phyloP scores from a whole-genome alignment of 768 basidiomycete genomes.

The Cantharellus anzutake region DNA sequence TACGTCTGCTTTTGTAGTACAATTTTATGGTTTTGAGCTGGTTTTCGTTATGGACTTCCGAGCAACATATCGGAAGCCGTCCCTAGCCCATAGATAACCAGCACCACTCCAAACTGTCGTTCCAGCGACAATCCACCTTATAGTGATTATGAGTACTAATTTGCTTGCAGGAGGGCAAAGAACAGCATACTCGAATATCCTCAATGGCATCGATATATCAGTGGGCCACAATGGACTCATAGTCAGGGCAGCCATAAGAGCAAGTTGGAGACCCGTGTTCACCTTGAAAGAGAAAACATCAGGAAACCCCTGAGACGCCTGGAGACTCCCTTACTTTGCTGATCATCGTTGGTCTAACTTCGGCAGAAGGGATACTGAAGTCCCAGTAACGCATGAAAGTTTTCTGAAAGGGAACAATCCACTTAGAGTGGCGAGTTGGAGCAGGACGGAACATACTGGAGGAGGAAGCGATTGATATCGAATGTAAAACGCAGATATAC shows the following conservation, averaged over 20 bases:
- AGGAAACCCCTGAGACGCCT: not conserved
- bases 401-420: constrained; percentile 34
- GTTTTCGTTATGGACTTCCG: not conserved
- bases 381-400: constrained; percentile 90
- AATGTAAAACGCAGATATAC: constrained; percentile 80
- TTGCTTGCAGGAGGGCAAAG: not conserved
- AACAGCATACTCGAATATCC: constrained; percentile 51
- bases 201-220: constrained; percentile 35
- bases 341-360: constrained; percentile 82
- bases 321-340: constrained; percentile 45
- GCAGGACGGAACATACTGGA: constrained; percentile 39
- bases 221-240: constrained; percentile 57
- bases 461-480: constrained; percentile 76
- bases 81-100: constrained; percentile 59
- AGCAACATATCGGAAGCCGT: constrained; percentile 28
- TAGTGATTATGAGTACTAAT: not conserved
- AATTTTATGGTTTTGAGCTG: not conserved
- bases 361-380: constrained; percentile 85
- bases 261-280: constrained; percentile 82
- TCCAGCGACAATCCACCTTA: constrained; percentile 66
- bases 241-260: constrained; percentile 80
- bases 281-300: constrained; percentile 26
- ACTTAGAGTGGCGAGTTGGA: not conserved
- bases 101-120: constrained; percentile 88
- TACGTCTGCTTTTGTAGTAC: too few species aligned